Base-by-base conservation (phyloP, 352 stramenopile species). In the Hyaloperonospora brassicae region DNA sequence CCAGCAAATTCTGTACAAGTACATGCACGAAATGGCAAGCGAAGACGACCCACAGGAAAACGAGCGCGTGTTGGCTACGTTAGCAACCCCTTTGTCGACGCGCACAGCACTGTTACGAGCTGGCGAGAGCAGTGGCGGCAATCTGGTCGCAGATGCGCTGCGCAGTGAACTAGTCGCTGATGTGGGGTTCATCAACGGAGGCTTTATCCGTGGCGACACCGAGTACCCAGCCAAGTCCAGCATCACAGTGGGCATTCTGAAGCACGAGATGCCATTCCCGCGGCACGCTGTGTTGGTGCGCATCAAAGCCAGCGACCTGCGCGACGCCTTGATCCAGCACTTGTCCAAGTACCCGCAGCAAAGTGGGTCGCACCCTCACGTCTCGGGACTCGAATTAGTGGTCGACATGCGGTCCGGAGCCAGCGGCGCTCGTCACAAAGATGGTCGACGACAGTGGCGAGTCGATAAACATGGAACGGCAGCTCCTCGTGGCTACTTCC, bases 261-360 rank as follows among this genome's bases (percentile, higher is more conserved):
- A 91, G 43, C 77, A 86, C 49, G 86, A 96, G 50, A 86, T 95
- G 73, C 86, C 86, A n/a, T 96, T 96, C 60, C 80, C 79, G 3
- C 65, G 72, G 9, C 72, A 68, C 5, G 79, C 75, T 17, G 72
- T 87, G 31, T 55, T 88, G 2, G 68, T 96, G 30, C 68, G 77
- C 31, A 89, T 94, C 21, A 57, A 78, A 55, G 80, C 59, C 23
- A 50, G 59, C 7, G 57, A 92, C 52, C 68, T 95, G 21, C 71
- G 73, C 21, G 75, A 89, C 31, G 86, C 79, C 6, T 66, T 96
- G 17, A 55, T 79, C 21, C 76, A 95, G 52, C 84, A 96, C 47
- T 52, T 95, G 30, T 68, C 57, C 47, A 85, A 86, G 35, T 93
- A 90, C 31, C 77, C 75, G 30, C 73, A 85, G 47, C 79, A 75